Conservation (phyloP, 176 grass and related monocot species). For the Oryza officinalis region DNA sequence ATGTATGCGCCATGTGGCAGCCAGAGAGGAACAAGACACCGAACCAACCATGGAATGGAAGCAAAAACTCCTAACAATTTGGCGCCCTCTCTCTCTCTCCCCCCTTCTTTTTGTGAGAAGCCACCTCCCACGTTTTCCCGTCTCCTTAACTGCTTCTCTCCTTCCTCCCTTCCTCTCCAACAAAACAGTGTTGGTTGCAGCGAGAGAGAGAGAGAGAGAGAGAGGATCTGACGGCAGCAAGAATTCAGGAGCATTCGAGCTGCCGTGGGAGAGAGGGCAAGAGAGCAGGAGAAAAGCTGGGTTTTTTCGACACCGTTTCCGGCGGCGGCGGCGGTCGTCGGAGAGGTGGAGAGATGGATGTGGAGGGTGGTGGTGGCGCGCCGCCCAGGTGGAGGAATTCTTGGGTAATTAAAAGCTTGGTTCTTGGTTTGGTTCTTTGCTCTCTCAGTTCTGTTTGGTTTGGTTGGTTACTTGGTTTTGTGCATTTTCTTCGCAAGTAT, state of each 20-base stretch:
- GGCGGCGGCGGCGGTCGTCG: not conserved
- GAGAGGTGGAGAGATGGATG: constrained; percentile 27
- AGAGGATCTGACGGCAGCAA: not conserved
- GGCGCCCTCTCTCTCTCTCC: constrained; percentile 23
- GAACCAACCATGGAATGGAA: not conserved
- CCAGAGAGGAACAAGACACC: not conserved
- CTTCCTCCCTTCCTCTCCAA: not conserved
- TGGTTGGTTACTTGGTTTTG: not conserved
- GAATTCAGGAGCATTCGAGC: not conserved
- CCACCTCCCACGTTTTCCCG: constrained; percentile 55
- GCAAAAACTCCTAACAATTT: constrained; percentile 22
- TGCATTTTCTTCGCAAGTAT: constrained; percentile 12
- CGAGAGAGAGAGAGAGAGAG: not conserved
- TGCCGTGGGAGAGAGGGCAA: not conserved
- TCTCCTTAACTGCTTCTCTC: constrained; percentile 52
- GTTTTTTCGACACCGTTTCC: not conserved
- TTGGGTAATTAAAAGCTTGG: constrained; percentile 39
- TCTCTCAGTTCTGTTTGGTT: not conserved
- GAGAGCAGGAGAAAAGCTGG: not conserved
- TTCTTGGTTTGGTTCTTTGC: not conserved
- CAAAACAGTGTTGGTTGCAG: constrained; percentile 23
- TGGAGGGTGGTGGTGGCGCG: not conserved
- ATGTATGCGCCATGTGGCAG: constrained; percentile 10
- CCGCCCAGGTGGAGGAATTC: constrained; percentile 24
- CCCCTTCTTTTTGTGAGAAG: constrained; percentile 46